These are phyloP conservation scores for Gossypium raimondii DNA, from an alignment of 345 rosid genomes.

Conservation along the genomic window DNA sequence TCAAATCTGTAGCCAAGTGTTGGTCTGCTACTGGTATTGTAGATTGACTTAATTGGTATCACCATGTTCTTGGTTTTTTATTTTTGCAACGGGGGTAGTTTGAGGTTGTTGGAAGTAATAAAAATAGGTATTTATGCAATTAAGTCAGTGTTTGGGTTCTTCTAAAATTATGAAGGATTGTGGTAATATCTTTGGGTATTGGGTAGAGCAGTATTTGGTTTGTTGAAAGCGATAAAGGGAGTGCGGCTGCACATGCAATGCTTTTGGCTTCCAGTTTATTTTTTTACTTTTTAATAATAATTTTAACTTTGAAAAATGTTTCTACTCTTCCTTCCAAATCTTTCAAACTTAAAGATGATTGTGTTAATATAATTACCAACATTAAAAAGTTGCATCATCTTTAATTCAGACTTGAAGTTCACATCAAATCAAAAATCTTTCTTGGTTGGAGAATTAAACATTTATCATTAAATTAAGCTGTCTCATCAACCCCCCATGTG, in stretches of 20 bases:
- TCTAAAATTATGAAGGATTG: too few relatives aligned
- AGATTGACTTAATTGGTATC: background rate
- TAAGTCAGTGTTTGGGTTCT: too few relatives aligned
- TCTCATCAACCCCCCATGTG: conserved; percentile 20
- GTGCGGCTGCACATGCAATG: background rate
- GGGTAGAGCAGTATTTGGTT: background rate
- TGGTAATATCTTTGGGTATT: too few relatives aligned
- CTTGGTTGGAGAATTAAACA: background rate
- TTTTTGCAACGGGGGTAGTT: background rate
- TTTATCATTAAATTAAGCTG: background rate
- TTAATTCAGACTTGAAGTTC: background rate
- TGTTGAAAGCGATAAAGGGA: too few relatives aligned
- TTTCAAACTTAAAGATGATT: too few relatives aligned
- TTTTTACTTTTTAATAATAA: too few relatives aligned
- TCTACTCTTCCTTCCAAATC: too few relatives aligned
- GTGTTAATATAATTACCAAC: too few relatives aligned
- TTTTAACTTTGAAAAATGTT: too few relatives aligned
- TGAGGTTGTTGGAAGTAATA: background rate
- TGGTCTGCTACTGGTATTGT: background rate
- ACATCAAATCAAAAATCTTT: conserved; percentile 8
- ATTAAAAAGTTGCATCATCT: too few relatives aligned
- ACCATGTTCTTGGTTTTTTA: background rate
- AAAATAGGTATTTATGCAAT: background rate
- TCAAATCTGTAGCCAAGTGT: background rate
- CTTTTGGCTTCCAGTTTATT: background rate